These are phyloP conservation scores for Xanthoceras sorbifolium DNA, from an alignment of 345 rosid genomes.

Conservation along the genomic window DNA sequence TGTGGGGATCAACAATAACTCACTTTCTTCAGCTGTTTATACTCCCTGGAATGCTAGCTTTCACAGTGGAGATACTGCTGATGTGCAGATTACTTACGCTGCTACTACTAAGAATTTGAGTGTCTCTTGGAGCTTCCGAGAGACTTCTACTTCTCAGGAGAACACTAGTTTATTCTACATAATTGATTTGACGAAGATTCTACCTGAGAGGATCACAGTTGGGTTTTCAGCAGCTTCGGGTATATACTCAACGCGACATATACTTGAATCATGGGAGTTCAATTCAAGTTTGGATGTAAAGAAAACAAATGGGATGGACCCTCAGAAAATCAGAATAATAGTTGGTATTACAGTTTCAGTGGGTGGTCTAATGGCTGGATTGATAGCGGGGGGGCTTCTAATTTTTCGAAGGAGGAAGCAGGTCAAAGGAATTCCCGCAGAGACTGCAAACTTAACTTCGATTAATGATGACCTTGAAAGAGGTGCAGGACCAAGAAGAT, in stretches of 20 bases:
- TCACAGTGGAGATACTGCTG: constrained; percentile 30
- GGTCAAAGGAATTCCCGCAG: not conserved
- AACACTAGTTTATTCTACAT: constrained; percentile 19
- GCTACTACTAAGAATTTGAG: constrained; percentile 40
- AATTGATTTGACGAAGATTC: constrained; percentile 10
- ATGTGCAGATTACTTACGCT: constrained; percentile 38
- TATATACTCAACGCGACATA: not conserved
- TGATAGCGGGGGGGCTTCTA: not conserved
- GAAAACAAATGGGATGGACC: not conserved
- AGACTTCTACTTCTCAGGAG: constrained; percentile 30
- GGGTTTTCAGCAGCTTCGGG: constrained; percentile 20
- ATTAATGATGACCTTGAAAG: constrained; percentile 38
- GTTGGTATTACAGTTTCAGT: not conserved
- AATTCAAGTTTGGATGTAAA: constrained; percentile 10
- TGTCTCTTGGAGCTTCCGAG: constrained; percentile 44
- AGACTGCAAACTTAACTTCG: not conserved
- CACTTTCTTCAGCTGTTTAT: constrained; percentile 18
- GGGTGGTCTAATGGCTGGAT: not conserved
- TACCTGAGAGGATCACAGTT: constrained; percentile 7
- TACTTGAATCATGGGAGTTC: constrained; percentile 16
- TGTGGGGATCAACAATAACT: constrained; percentile 46
- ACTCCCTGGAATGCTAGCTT: constrained; percentile 41
- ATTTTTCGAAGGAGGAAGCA: not conserved
- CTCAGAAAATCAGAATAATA: not conserved
- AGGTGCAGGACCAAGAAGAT: constrained; percentile 34